Evolutionary conservation across 1,284 basidiomycete genomes (phyloP).

Genomic region (Marasmius fiardii): DNA sequence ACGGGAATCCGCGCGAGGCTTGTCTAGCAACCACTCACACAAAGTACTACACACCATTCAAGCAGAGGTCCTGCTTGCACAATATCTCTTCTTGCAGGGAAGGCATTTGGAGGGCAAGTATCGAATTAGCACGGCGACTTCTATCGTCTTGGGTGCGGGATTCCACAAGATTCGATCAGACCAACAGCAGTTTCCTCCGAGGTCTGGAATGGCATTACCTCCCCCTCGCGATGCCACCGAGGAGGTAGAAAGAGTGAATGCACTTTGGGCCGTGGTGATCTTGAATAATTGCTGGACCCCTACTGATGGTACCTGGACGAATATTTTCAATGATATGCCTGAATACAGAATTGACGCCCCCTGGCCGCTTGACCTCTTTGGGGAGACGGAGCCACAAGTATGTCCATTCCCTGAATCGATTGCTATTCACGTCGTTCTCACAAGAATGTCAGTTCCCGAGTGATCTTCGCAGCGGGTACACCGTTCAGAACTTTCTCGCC

Average conservation of each 20-base stretch:
- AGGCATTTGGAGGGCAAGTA: constrained; percentile 37
- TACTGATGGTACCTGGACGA: constrained; percentile 19
- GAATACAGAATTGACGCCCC: constrained; percentile 32
- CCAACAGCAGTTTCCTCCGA: constrained; percentile 6
- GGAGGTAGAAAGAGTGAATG: constrained; percentile 38
- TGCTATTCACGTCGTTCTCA: background rate
- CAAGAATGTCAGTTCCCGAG: constrained; percentile 4
- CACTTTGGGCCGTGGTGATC: constrained; percentile 39
- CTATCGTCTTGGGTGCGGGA: constrained; percentile 31
- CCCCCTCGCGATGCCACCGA: constrained; percentile 26
- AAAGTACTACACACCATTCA: constrained; percentile 44
- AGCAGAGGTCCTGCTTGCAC: constrained; percentile 49
- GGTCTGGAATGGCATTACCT: constrained; percentile 15
- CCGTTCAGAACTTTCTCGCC: constrained; percentile 21
- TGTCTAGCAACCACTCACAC: constrained; percentile 26
- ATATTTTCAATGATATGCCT: constrained; percentile 18
- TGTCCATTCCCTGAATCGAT: background rate
- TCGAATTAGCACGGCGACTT: constrained; percentile 34
- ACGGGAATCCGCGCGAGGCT: constrained; percentile 27
- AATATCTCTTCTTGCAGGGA: constrained; percentile 42
- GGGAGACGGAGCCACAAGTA: constrained; percentile 17
- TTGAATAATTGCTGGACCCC: constrained; percentile 33
- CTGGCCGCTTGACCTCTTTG: constrained; percentile 38
- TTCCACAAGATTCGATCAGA: constrained; percentile 32
- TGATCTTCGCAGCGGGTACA: constrained; percentile 8